A percentile compares a stretch with the other conserved stretches of the same genome.
Evolutionary conservation across 192 early-diverging fungal genomes (phyloP).

Genomic region (Piromyces sp.): DNA sequence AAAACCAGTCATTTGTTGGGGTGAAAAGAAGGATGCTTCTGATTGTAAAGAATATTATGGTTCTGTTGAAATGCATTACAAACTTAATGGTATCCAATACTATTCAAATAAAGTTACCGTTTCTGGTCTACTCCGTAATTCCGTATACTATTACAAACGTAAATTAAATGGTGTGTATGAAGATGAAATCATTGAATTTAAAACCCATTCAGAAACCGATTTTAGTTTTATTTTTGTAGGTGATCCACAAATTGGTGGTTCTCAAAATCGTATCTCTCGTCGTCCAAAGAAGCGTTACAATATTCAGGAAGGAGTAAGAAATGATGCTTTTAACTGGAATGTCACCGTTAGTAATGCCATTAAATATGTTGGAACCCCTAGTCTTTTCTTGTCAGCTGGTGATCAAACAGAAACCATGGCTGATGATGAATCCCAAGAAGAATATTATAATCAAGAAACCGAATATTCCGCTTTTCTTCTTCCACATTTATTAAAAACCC

Average conservation of each 20-base stretch:
- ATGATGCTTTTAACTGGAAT: background rate
- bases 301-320: background rate
- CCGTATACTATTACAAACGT: background rate
- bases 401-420: background rate
- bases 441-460: background rate
- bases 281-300: no score
- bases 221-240: background rate
- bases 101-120: background rate
- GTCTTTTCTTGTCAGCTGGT: background rate
- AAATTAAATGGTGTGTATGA: background rate
- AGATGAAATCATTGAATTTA: background rate
- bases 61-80: background rate
- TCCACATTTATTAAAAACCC: background rate
- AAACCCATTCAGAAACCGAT: background rate
- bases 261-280: no score
- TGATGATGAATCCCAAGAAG: background rate
- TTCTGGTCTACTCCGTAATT: background rate
- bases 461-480: background rate
- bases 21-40: background rate
- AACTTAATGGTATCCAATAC: background rate
- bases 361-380: background rate
- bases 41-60: background rate
- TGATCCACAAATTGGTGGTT: background rate
- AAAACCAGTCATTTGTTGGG: background rate
- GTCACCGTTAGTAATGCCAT: background rate